A percentile compares a stretch with the other conserved stretches of the same genome.
Conservation (phyloP, 2,329 filamentous ascomycete genomes). For the Alternaria dauci region DNA sequence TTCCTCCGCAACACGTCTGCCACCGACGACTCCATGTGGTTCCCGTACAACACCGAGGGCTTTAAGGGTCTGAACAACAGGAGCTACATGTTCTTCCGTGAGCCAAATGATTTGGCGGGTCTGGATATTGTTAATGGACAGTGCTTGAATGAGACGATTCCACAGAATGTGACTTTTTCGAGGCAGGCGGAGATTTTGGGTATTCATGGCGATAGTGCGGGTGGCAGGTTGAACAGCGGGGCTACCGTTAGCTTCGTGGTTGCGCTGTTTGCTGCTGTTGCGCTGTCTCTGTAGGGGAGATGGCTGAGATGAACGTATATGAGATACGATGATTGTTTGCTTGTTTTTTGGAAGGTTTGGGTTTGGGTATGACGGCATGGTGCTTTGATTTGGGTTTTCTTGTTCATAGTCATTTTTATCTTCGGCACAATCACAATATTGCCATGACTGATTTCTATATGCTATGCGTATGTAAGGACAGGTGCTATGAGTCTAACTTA, state of each 20-base stretch:
- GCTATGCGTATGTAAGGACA: background rate
- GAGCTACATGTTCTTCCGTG: constrained; percentile 81
- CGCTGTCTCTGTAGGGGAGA: constrained; percentile 30
- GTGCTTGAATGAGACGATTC: constrained; percentile 70
- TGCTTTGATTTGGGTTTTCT: background rate
- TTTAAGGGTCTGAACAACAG: constrained; percentile 73
- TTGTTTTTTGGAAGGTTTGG: background rate
- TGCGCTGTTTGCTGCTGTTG: constrained; percentile 43
- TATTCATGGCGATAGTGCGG: constrained; percentile 43
- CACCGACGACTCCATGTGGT: constrained; percentile 71
- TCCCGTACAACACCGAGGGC: constrained; percentile 77
- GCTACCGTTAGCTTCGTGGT: constrained; percentile 46
- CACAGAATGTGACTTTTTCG: constrained; percentile 75
- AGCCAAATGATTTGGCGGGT: constrained; percentile 71
- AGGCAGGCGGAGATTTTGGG: constrained; percentile 48
- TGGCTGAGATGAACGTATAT: background rate
- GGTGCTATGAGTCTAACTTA: too few species aligned
- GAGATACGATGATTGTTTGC: constrained; percentile 7
- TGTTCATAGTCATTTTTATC: constrained; percentile 1
- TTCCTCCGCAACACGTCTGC: constrained; percentile 76
- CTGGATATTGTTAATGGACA: constrained; percentile 73
- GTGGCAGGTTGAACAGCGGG: constrained; percentile 34
- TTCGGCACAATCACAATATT: background rate
- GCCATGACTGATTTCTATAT: background rate
- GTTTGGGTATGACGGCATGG: background rate